Conservation (phyloP, 2,329 filamentous ascomycete genomes). For the Botrytis fragariae region DNA sequence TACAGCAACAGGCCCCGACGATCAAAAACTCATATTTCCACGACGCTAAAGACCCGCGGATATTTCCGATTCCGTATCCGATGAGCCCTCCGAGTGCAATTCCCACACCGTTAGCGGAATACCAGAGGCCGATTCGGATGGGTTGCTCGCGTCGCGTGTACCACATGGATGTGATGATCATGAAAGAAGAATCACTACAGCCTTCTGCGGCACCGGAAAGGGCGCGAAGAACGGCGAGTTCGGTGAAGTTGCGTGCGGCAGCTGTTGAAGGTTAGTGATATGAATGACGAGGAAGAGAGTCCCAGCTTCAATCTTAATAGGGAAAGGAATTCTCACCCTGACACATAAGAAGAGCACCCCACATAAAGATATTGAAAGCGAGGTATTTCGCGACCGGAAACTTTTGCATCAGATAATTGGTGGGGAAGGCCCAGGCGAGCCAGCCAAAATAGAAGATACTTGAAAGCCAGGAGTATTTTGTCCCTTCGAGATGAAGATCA, state of each 20-base stretch:
- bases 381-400: constrained; percentile 53
- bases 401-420: constrained; percentile 51
- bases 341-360: constrained; percentile 11
- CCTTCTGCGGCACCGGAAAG: constrained; percentile 35
- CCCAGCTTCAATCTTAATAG: constrained; percentile 26
- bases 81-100: constrained; percentile 57
- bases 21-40: constrained; percentile 60
- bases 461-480: constrained; percentile 42
- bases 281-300: constrained; percentile 30
- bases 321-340: constrained; percentile 20
- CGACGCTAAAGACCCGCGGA: constrained; percentile 46
- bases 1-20: constrained; percentile 41
- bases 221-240: neutral
- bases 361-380: constrained; percentile 16
- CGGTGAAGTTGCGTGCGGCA: constrained; percentile 14
- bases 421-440: constrained; percentile 52
- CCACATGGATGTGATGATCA: constrained; percentile 51
- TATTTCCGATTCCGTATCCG: constrained; percentile 55
- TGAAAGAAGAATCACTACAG: constrained; percentile 44
- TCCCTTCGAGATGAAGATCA: constrained; percentile 51
- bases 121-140: constrained; percentile 55
- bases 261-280: constrained; percentile 39
- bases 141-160: constrained; percentile 62
- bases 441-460: constrained; percentile 57
- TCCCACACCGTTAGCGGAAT: constrained; percentile 58